phyloP scores from a whole-genome alignment of 305 asterid species.

The Fraxinus sp. region DNA sequence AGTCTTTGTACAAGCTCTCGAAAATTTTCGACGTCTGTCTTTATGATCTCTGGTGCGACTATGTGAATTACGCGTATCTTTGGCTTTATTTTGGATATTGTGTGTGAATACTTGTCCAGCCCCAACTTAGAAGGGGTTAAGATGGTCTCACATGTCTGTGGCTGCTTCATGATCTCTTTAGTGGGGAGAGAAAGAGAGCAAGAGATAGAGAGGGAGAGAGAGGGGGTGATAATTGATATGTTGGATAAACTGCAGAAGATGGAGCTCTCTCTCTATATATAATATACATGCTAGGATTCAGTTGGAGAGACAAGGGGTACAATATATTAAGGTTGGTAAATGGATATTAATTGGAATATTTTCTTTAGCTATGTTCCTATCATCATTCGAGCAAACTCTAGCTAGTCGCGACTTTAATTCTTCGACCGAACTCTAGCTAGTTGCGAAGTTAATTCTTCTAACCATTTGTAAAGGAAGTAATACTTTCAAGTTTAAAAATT shows the following conservation, averaged over 20 bases:
- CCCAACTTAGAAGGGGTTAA: constrained; percentile 32
- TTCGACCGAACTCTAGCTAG: background rate
- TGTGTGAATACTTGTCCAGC: constrained; percentile 45
- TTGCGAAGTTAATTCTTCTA: background rate
- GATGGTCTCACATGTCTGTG: constrained; percentile 32
- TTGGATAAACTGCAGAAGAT: constrained; percentile 26
- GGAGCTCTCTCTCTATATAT: background rate
- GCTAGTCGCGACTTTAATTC: background rate
- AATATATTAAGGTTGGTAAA: background rate
- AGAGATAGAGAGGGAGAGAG: constrained; percentile 6
- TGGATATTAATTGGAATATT: background rate
- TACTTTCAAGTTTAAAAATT: background rate
- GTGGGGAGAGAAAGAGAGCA: background rate
- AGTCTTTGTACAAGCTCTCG: constrained; percentile 73
- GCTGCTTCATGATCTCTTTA: constrained; percentile 35
- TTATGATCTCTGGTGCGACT: constrained; percentile 67
- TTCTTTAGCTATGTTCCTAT: background rate
- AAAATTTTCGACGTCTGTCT: constrained; percentile 59
- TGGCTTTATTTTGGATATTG: constrained; percentile 55
- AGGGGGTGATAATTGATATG: background rate
- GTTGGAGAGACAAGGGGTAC: constrained; percentile 9
- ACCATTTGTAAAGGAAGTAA: background rate
- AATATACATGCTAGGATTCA: constrained; percentile 18
- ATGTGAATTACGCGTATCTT: constrained; percentile 77
- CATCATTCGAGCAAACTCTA: background rate